Base-by-base conservation (phyloP, 768 basidiomycete genomes). In the Phlebiopsis flavidoalba region DNA sequence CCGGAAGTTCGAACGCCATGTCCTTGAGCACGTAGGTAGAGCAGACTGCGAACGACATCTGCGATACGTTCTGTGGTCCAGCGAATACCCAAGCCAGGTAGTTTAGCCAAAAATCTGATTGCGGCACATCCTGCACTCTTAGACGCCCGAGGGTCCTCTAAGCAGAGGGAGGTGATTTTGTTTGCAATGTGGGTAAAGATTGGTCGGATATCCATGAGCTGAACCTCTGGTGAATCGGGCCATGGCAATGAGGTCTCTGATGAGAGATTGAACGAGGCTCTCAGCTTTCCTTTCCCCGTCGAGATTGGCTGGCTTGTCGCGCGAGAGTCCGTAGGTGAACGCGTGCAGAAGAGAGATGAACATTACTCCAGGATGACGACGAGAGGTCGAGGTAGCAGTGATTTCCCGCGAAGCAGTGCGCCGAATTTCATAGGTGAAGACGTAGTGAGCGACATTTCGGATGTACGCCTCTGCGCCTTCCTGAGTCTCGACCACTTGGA, bases 21-120 rank as follows among this genome's bases (percentile, higher is more conserved):
- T 98, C 96, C 70, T 98, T 97, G 52, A 99, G 78, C 62, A 95
- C 88, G 67, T 94, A 93, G 33, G 67, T 94, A 93, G 33, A 98
- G 79, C 24, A 98, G 80, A 5, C 91, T 93, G 55, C 95, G 90
- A 57, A 94, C 84, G 63, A 97, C 84, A 64, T 98, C 96, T 33
- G 91, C 80, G 71, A 96, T 91, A 52, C 93, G 87, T 57, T 95
- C 91, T 62, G 83, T 80, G 57, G 93, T 80, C 91, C 95, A 94
- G 64, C 82, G 83, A 52, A 82, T 77, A 17, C 88, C 89, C 45
- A 97, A 72, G 12, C 86, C 83, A 0, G 88, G 82, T 17, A 88
- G 85, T 56, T 77, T 74, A 0, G 88, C 84, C 75, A 99, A 83
- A 56, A 95, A 85, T 61, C 82, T 83, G 70, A 98, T 89, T 3